These are phyloP conservation scores for Chamaecyparis obtusa DNA, from an alignment of 75 land plant genomes.

Conservation along the genomic window DNA sequence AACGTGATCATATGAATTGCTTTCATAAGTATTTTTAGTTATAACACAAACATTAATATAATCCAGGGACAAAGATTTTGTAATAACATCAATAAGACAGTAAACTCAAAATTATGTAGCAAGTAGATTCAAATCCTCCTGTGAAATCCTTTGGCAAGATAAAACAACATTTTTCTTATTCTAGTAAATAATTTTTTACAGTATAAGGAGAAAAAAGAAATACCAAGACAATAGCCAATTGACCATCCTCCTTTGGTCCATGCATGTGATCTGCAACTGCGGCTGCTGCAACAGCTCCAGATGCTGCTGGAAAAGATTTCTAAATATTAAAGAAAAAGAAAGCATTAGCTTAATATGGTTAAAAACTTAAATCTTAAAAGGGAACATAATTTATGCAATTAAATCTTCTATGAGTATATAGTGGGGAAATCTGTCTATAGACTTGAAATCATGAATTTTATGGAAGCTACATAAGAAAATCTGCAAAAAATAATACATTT, in stretches of 20 bases:
- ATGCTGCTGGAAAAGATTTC: constrained; percentile 95
- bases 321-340: constrained; percentile 15
- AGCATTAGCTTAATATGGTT: not conserved
- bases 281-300: constrained; percentile 99
- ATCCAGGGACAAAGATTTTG: not conserved
- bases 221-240: constrained; percentile 98
- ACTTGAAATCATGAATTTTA: not conserved
- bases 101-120: not conserved
- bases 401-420: not conserved
- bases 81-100: not conserved
- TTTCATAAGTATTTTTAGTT: not conserved
- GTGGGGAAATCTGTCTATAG: not conserved
- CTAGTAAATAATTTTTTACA: not conserved
- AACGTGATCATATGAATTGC: not conserved
- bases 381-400: not conserved
- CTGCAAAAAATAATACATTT: not conserved
- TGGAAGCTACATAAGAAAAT: not conserved
- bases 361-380: not conserved
- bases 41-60: too few relatives aligned
- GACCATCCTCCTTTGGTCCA: constrained; percentile 93
- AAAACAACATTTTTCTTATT: not conserved
- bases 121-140: not conserved
- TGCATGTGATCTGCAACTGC: constrained; percentile 97
- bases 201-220: not conserved
- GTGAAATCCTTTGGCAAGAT: not conserved